These are phyloP conservation scores for Apiospora arundinis DNA, from an alignment of 2,329 filamentous ascomycete genomes.

Conservation along the genomic window DNA sequence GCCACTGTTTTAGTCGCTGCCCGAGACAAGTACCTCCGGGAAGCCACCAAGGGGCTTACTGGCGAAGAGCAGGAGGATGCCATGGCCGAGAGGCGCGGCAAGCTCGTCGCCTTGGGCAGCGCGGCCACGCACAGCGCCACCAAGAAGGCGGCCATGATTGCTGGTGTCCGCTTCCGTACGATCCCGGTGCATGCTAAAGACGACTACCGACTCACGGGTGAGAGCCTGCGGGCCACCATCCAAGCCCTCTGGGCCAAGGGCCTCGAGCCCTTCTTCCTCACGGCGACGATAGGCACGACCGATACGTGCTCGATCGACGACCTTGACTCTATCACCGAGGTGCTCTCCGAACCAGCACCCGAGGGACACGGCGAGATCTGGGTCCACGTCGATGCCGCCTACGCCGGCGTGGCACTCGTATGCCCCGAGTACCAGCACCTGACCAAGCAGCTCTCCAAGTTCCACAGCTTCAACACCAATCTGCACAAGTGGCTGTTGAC, in stretches of 20 bases:
- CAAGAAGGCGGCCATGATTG: constrained; percentile 85
- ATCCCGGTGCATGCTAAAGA: constrained; percentile 68
- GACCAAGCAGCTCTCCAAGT: constrained; percentile 64
- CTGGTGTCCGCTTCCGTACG: constrained; percentile 80
- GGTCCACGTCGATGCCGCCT: constrained; percentile 94
- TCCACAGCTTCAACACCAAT: constrained; percentile 93
- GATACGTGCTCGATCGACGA: constrained; percentile 88
- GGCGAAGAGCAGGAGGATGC: constrained; percentile 69
- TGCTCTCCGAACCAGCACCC: constrained; percentile 45
- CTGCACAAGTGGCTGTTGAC: constrained; percentile 98
- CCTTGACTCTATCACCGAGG: constrained; percentile 69
- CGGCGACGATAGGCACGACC: constrained; percentile 84
- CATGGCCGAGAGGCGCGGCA: constrained; percentile 68
- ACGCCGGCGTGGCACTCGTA: constrained; percentile 85
- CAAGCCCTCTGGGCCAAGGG: constrained; percentile 70
- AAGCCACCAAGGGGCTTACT: constrained; percentile 53
- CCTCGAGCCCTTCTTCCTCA: constrained; percentile 86
- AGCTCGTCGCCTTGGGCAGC: constrained; percentile 81
- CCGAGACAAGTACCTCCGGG: constrained; percentile 76
- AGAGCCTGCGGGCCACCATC: constrained; percentile 65
- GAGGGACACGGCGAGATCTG: constrained; percentile 64
- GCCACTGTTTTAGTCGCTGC: constrained; percentile 88
- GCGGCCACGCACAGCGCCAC: constrained; percentile 83
- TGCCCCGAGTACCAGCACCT: constrained; percentile 81
- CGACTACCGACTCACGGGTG: constrained; percentile 74